A percentile compares a stretch with the other conserved stretches of the same genome.
Conservation (phyloP, 768 basidiomycete genomes). For the Tephrocybe sp. region DNA sequence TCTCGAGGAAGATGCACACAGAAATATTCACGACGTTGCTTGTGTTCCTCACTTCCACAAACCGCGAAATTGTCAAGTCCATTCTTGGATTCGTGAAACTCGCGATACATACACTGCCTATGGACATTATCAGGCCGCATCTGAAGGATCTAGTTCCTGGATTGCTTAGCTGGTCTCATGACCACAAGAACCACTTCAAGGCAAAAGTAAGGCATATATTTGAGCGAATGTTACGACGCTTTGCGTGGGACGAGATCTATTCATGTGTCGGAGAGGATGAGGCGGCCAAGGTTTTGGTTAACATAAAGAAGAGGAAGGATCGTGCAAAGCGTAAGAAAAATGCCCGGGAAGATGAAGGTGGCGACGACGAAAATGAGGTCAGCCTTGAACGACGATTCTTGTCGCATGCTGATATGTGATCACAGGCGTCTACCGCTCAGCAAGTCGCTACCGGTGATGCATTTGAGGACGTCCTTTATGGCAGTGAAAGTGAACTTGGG, state of each 20-base stretch:
- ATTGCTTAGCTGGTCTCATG: conserved; percentile 89
- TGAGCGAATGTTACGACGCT: conserved; percentile 90
- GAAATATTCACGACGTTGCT: conserved; percentile 86
- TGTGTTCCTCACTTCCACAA: conserved; percentile 89
- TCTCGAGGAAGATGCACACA: conserved; percentile 68
- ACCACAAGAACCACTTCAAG: conserved; percentile 99
- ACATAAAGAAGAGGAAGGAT: conserved; percentile 95
- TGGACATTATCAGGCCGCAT: conserved; percentile 71
- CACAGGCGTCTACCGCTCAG: conserved; percentile 44
- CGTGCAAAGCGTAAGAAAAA: conserved; percentile 87
- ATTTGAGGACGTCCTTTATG: conserved; percentile 96
- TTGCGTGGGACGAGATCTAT: conserved; percentile 84
- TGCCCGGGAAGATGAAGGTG: conserved; percentile 53
- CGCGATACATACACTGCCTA: conserved; percentile 79
- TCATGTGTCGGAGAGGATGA: conserved; percentile 73
- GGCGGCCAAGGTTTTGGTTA: conserved; percentile 82
- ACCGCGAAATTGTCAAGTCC: conserved; percentile 98
- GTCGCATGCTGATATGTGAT: conserved; percentile 4
- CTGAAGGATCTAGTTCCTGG: conserved; percentile 78
- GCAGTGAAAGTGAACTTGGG: conserved; percentile 88
- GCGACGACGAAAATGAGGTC: conserved; percentile 54
- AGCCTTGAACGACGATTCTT: background rate
- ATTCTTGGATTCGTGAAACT: conserved; percentile 94
- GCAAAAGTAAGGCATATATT: conserved; percentile 95
- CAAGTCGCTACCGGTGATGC: conserved; percentile 68